Evolutionary conservation across 108 stramenopile species (phyloP).

Genomic region (Cyclotella distinguenda): DNA sequence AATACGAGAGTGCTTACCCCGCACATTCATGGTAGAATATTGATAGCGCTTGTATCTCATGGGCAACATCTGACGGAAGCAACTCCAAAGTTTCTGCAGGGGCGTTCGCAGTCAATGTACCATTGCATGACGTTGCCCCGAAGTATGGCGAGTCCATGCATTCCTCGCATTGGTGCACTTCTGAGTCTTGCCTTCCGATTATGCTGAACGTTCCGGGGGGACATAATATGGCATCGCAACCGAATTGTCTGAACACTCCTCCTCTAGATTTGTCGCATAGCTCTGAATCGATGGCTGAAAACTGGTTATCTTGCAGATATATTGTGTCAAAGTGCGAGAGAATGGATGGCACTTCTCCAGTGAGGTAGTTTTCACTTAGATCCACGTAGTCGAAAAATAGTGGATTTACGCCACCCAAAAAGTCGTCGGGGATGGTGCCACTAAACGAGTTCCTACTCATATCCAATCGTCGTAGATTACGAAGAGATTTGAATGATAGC

Average conservation of each 20-base stretch:
- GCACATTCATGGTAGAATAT: constrained; percentile 20
- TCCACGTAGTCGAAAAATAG: constrained; percentile 34
- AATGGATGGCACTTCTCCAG: constrained; percentile 23
- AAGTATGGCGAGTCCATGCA: constrained; percentile 17
- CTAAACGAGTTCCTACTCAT: constrained; percentile 16
- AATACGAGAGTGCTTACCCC: background rate
- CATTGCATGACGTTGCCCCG: constrained; percentile 20
- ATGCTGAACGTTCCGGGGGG: constrained; percentile 63
- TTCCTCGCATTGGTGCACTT: constrained; percentile 9
- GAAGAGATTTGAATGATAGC: constrained; percentile 12
- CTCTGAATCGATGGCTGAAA: constrained; percentile 46
- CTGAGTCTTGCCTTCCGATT: constrained; percentile 42
- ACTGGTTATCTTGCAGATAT: constrained; percentile 59
- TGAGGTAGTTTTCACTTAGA: constrained; percentile 16
- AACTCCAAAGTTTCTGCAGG: constrained; percentile 11
- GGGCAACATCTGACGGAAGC: constrained; percentile 7
- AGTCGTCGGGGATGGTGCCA: constrained; percentile 23
- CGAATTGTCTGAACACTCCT: constrained; percentile 19
- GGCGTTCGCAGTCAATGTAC: background rate
- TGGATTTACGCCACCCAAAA: constrained; percentile 23
- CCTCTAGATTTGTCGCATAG: constrained; percentile 51
- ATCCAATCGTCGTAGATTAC: constrained; percentile 41
- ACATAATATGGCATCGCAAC: constrained; percentile 55
- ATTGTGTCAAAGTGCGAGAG: constrained; percentile 56
- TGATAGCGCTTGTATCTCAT: constrained; percentile 12